Evolutionary conservation across 768 basidiomycete species (phyloP), one percentile per base, ranked within the genome.

Genomic region (Mrakia frigida): DNA sequence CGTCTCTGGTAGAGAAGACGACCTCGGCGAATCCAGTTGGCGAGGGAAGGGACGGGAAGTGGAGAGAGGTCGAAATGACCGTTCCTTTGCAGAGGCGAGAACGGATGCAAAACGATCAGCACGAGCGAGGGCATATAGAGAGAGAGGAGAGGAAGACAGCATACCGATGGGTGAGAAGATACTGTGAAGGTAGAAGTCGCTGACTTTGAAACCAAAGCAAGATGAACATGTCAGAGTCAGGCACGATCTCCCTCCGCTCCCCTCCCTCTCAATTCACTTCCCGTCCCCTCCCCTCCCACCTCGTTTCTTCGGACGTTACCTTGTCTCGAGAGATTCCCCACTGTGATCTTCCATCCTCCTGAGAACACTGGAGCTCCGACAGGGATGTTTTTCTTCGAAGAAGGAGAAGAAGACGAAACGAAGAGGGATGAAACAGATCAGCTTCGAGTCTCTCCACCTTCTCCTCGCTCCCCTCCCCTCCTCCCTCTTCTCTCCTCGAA

Each of bases 291-390:
- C 35, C 63, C 41, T 11, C 28, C 41, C 18, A 39, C 31, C 11
- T 3, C 4, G 14, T 18, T 39, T 25, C 11, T 13, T 21, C n/a
- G 63, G 39, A 74, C 65, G 23, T n/a, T 31, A 75, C 74, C 74
- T 43, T 75, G 74, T 33, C 74, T 52, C 37, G 67, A 69, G 41
- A 75, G 52, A 53, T 75, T 75, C n/a, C 69, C 74, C 25, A 75
- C 67, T 31, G 53, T 43, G 53, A 75, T 52, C 69, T 68, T 75
- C 67, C 65, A 75, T 18, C 35, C 72, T 73, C 39, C 72, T 31
- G 69, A 31, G 28, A 50, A 33, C 18, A 5, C 13, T 6, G 5
- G 59, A 46, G 59, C 10, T 41, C 33, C 25, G 41, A 31, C 60
- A 33, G 39, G 5, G 18, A 41, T 28, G 6, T 25, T 14, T 39